These are phyloP conservation scores for Jatropha podagrica DNA, from an alignment of 441 rosid genomes.

Conservation along the genomic window DNA sequence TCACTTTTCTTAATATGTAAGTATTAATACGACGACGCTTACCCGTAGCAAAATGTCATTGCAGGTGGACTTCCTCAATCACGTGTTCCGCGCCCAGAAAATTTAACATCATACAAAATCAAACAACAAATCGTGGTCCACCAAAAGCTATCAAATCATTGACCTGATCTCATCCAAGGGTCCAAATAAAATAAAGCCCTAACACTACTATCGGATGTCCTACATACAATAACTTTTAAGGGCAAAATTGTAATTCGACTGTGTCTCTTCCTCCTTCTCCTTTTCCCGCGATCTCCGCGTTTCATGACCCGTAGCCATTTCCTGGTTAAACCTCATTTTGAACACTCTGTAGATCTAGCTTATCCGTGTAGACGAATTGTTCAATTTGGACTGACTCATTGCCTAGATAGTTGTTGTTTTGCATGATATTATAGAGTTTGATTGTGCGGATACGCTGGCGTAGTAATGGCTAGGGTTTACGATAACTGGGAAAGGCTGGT, in stretches of 20 bases:
- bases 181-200: neutral
- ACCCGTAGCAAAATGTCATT: neutral
- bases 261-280: neutral
- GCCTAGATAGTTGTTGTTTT: neutral
- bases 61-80: neutral
- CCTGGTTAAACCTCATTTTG: neutral
- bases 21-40: neutral
- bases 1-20: neutral
- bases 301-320: neutral
- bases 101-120: neutral
- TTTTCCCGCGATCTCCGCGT: constrained; percentile 27
- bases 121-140: neutral
- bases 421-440: constrained; percentile 31
- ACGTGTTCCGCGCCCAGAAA: neutral
- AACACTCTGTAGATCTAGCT: constrained; percentile 30
- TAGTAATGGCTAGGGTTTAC: constrained; percentile 63
- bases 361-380: constrained; percentile 22
- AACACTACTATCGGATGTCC: neutral
- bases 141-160: neutral
- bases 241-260: constrained; percentile 6
- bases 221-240: neutral
- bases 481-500: constrained; percentile 86
- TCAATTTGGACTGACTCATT: constrained; percentile 15
- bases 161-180: neutral
- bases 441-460: constrained; percentile 12